These are phyloP conservation scores for Teratosphaeria epicoccoides DNA, from an alignment of 2,329 filamentous ascomycete species.

Conservation along the genomic window DNA sequence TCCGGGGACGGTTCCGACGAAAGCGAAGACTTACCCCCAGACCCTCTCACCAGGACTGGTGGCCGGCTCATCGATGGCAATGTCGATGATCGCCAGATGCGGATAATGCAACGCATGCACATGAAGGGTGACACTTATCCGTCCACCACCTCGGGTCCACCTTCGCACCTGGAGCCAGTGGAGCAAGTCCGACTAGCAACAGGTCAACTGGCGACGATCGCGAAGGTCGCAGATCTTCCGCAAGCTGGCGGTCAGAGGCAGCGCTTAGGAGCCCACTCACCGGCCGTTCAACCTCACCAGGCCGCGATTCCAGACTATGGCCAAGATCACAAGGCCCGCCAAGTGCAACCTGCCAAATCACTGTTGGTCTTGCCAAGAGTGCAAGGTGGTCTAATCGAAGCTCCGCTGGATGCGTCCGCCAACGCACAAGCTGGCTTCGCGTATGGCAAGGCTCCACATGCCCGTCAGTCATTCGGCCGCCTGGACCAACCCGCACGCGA, in stretches of 20 bases:
- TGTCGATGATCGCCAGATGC: neutral
- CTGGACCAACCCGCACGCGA: neutral
- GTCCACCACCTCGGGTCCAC: conserved; percentile 7
- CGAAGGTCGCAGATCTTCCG: neutral
- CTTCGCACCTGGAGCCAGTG: neutral
- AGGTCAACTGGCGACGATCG: neutral
- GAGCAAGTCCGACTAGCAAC: neutral
- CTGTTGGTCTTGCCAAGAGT: neutral
- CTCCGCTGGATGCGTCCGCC: neutral
- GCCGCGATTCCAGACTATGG: neutral
- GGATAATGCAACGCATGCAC: neutral
- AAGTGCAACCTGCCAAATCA: neutral
- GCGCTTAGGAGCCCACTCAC: neutral
- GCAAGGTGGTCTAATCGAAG: neutral
- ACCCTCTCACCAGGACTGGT: neutral
- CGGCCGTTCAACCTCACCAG: neutral
- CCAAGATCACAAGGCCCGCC: neutral
- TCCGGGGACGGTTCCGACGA: neutral
- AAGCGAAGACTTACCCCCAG: neutral
- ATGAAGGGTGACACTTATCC: conserved; percentile 14
- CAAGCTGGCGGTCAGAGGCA: neutral
- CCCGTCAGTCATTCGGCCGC: neutral
- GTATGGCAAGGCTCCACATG: neutral
- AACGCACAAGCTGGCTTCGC: neutral
- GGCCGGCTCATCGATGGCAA: neutral